A percentile compares a stretch with the other conserved stretches of the same genome.
phyloP scores from a whole-genome alignment of 148 eudicot species.

The Rhododendron griersonianum region DNA sequence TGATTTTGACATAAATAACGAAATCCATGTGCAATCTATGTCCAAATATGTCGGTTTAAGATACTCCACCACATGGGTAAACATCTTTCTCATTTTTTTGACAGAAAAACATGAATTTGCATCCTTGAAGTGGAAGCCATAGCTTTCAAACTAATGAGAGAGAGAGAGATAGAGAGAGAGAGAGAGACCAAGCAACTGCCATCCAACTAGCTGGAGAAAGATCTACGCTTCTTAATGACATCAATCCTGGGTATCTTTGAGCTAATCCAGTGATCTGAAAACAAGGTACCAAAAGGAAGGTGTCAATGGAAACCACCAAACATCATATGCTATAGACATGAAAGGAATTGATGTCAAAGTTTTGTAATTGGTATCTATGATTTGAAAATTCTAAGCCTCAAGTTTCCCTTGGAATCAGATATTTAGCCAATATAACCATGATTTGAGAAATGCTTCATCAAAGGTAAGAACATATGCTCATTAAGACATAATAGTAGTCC shows the following conservation, averaged over 20 bases:
- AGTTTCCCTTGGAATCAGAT: slow-evolving; percentile 16
- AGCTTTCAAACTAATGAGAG: background rate
- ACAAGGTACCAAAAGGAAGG: background rate
- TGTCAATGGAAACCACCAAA: background rate
- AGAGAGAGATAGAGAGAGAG: slow-evolving; percentile 6
- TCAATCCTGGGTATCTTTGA: slow-evolving; percentile 63
- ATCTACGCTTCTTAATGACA: slow-evolving; percentile 82
- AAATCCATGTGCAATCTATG: background rate
- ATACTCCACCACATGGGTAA: background rate
- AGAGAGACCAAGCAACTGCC: slow-evolving; percentile 74
- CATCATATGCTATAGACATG: background rate
- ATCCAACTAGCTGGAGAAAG: slow-evolving; percentile 96
- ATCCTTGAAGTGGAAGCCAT: background rate
- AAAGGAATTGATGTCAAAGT: background rate
- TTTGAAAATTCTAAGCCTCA: background rate
- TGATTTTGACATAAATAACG: background rate
- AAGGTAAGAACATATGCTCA: slow-evolving; percentile 17
- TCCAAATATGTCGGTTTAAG: background rate
- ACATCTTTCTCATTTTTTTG: background rate
- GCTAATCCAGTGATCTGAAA: slow-evolving; percentile 63
- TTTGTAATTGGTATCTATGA: background rate
- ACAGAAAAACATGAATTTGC: background rate
- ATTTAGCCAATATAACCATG: background rate
- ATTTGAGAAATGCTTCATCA: background rate
- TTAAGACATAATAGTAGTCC: background rate